Evolutionary conservation across 164 flowering plant species (phyloP).

Genomic region (Litsea cubeba): DNA sequence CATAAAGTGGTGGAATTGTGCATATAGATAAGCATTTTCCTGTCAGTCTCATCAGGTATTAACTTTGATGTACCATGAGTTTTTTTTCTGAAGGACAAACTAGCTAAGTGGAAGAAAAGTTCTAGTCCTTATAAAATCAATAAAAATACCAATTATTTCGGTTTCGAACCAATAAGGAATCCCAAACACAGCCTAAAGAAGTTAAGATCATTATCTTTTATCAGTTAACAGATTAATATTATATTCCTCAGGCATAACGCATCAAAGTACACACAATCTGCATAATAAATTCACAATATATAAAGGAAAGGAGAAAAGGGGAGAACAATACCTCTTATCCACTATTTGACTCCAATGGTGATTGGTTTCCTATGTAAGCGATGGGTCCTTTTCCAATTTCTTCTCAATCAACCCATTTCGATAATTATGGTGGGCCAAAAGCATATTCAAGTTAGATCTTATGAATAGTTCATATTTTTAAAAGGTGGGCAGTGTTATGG

Average conservation of each 20-base stretch:
- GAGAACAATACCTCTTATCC: slow-evolving; percentile 56
- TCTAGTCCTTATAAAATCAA: too few relatives aligned
- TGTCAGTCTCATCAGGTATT: too few relatives aligned
- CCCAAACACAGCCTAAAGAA: not conserved
- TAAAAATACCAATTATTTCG: too few relatives aligned
- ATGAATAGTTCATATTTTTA: too few relatives aligned
- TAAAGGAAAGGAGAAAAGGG: not conserved
- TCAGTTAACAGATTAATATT: not conserved
- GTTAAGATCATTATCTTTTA: not conserved
- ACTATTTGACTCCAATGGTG: slow-evolving; percentile 74
- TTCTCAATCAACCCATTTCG: slow-evolving; percentile 68
- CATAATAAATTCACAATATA: not conserved
- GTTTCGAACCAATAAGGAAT: not conserved
- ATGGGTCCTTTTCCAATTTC: slow-evolving; percentile 86
- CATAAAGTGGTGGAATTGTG: too few relatives aligned
- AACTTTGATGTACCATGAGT: too few relatives aligned
- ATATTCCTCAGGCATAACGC: not conserved
- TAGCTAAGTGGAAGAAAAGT: too few relatives aligned
- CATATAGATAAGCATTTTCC: too few relatives aligned
- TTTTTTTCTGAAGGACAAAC: too few relatives aligned
- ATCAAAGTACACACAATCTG: not conserved
- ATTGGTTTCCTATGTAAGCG: slow-evolving; percentile 65
- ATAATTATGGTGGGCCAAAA: too few relatives aligned
- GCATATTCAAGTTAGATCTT: too few relatives aligned
- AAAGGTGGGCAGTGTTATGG: too few relatives aligned